phyloP scores from a whole-genome alignment of 257 asterid genomes.

The Solanum arcanum region DNA sequence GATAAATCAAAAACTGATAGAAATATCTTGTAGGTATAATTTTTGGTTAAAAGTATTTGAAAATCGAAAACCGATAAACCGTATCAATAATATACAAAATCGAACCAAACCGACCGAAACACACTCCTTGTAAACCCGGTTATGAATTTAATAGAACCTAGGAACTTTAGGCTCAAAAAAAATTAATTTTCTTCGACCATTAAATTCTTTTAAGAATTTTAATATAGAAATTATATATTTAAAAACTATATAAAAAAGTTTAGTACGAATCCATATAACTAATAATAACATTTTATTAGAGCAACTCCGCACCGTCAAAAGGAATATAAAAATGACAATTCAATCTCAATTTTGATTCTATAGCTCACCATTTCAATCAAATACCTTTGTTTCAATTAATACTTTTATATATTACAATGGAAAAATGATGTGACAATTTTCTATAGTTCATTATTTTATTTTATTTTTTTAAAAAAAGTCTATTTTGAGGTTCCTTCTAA shows the following conservation, averaged over 20 bases:
- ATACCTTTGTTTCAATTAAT: neutral
- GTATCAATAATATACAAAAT: too few species aligned
- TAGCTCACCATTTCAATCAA: neutral
- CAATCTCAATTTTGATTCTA: neutral
- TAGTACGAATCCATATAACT: too few species aligned
- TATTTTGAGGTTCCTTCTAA: neutral
- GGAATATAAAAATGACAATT: neutral
- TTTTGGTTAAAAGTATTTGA: too few species aligned
- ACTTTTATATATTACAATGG: too few species aligned
- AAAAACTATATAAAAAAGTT: too few species aligned
- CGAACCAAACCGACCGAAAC: too few species aligned
- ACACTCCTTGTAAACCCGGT: too few species aligned
- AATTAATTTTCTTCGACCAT: neutral
- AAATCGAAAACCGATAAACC: too few species aligned
- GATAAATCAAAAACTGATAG: too few species aligned
- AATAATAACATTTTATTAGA: neutral
- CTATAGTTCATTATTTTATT: neutral
- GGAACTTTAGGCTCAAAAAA: neutral
- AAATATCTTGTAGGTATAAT: too few species aligned
- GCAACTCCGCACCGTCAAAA: neutral
- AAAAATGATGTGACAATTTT: neutral
- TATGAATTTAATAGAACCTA: neutral
- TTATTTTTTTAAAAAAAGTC: accelerated
- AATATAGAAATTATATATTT: too few species aligned
- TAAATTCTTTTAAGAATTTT: too few species aligned